Percentiles rank a stretch among this genome's conserved stretches.
These are phyloP conservation scores for Didymella arachidicola DNA, from an alignment of 2,329 filamentous ascomycete genomes.

Conservation along the genomic window DNA sequence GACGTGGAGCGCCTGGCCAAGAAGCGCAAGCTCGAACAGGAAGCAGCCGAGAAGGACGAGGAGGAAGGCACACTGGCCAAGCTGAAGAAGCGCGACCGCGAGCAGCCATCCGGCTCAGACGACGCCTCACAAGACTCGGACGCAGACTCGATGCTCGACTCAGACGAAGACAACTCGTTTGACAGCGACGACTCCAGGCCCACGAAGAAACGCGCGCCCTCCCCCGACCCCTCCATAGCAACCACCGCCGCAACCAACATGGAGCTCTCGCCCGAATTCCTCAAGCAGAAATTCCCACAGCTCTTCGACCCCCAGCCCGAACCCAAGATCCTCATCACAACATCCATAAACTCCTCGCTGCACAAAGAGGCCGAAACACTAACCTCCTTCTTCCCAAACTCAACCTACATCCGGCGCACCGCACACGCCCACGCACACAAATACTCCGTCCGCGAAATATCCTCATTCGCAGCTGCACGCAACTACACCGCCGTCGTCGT, in stretches of 20 bases:
- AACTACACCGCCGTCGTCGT: constrained; percentile 86
- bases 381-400: constrained; percentile 81
- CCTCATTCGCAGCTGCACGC: constrained; percentile 80
- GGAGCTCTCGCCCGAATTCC: constrained; percentile 66
- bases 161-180: constrained; percentile 44
- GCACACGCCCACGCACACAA: constrained; percentile 86
- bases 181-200: constrained; percentile 38
- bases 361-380: constrained; percentile 83
- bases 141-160: constrained; percentile 56
- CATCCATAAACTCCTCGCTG: constrained; percentile 84
- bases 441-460: constrained; percentile 90
- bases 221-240: constrained; percentile 51
- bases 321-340: constrained; percentile 92
- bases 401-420: constrained; percentile 82
- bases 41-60: constrained; percentile 35
- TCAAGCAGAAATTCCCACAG: constrained; percentile 66
- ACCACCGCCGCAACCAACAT: constrained; percentile 66
- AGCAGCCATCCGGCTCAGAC: constrained; percentile 20
- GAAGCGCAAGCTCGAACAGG: constrained; percentile 53
- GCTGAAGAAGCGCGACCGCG: constrained; percentile 42
- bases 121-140: constrained; percentile 26
- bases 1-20: constrained; percentile 57
- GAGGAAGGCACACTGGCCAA: constrained; percentile 46
- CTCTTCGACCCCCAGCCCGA: constrained; percentile 64
- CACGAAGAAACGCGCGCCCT: constrained; percentile 58